Conservation (phyloP, 2,329 filamentous ascomycete species). For the Fusarium lateritium region DNA sequence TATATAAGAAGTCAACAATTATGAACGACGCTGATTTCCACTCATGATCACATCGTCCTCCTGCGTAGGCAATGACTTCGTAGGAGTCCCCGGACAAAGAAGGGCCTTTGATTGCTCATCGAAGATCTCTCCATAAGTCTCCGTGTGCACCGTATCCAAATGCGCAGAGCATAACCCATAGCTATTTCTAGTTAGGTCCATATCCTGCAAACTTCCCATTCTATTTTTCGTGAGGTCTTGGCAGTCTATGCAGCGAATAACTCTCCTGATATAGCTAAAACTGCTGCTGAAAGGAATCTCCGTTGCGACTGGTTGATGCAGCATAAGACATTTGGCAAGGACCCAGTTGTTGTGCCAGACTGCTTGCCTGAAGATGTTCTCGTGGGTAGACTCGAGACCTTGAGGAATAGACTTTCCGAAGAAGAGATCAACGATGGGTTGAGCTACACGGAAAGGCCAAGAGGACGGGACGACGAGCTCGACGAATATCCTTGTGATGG, state of each 20-base stretch:
- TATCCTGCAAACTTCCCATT: neutral
- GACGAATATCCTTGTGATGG: neutral
- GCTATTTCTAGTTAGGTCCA: neutral
- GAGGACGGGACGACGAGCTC: neutral
- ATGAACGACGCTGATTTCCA: too few species aligned
- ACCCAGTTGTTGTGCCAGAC: neutral
- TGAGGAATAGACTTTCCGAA: fast-evolving
- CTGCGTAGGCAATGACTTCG: neutral
- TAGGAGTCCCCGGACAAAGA: neutral
- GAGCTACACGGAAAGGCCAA: neutral
- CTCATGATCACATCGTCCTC: neutral
- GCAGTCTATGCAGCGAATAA: neutral
- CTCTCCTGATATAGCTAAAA: neutral
- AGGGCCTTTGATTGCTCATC: too few species aligned
- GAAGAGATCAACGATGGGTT: fast-evolving
- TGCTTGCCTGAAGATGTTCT: neutral
- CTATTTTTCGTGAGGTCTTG: neutral
- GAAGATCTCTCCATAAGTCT: neutral
- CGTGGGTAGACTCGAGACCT: fast-evolving
- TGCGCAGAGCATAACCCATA: neutral
- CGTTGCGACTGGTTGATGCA: fast-evolving
- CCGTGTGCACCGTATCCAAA: neutral
- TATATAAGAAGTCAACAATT: too few species aligned
- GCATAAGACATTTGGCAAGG: neutral
- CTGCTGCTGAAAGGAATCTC: fast-evolving